These are phyloP conservation scores for Chondrus crispus DNA, from an alignment of 23 red algal genomes.

Conservation along the genomic window DNA sequence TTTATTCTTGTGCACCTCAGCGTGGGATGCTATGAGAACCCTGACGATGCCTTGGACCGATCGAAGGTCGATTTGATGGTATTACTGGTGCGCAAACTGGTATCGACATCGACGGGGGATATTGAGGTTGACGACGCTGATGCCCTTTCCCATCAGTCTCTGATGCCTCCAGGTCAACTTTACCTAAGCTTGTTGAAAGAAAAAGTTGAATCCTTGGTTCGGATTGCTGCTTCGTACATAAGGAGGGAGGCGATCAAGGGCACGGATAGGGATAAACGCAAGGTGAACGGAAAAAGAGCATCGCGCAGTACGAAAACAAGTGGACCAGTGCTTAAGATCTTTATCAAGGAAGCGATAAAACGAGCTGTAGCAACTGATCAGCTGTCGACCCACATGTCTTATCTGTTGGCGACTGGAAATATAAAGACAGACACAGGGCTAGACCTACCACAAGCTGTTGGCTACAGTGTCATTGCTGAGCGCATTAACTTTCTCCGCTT, in stretches of 20 bases:
- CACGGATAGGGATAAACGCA: background rate
- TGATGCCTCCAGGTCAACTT: constrained; percentile 88
- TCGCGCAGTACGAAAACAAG: background rate
- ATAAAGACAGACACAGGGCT: constrained; percentile 46
- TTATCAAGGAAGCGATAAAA: constrained; percentile 33
- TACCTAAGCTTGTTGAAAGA: constrained; percentile 92
- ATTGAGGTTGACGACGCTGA: constrained; percentile 78
- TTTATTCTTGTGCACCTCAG: constrained; percentile 88
- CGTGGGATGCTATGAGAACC: constrained; percentile 38
- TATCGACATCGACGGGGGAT: constrained; percentile 45
- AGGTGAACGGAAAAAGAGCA: background rate
- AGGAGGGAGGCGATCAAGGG: constrained; percentile 29
- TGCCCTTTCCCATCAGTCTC: constrained; percentile 80
- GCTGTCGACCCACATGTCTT: constrained; percentile 44
- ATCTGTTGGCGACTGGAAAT: constrained; percentile 91
- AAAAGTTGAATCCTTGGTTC: constrained; percentile 59
- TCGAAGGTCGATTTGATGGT: constrained; percentile 73
- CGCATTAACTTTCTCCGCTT: constrained; percentile 93
- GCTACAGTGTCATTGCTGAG: constrained; percentile 87
- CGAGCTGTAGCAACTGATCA: background rate
- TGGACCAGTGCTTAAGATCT: background rate
- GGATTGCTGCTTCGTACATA: background rate
- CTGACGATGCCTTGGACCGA: constrained; percentile 30
- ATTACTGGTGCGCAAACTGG: constrained; percentile 71
- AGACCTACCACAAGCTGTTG: constrained; percentile 77